Conservation (phyloP, 139 green algal genomes). For the Ulvella scutata region DNA sequence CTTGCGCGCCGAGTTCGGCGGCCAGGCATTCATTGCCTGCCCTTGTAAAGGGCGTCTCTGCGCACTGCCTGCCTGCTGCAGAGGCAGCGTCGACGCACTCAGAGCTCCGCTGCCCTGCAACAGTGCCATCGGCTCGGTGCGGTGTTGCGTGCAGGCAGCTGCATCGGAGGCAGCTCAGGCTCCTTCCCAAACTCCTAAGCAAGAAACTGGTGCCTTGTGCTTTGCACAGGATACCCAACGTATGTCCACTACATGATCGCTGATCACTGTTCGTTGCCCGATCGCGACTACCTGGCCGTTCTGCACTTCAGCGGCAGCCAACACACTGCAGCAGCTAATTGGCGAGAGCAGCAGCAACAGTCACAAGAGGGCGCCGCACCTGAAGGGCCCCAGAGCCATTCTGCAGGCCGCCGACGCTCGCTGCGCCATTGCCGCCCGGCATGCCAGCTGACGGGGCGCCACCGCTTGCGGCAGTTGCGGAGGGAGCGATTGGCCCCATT, state of each 20-base stretch:
- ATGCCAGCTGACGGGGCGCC: neutral
- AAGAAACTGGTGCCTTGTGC: no score
- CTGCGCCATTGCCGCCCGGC: neutral
- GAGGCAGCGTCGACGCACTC: neutral
- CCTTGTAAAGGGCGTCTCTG: neutral
- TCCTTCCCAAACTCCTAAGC: no score
- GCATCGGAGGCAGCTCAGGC: no score
- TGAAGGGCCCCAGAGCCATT: neutral
- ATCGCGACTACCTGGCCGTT: no score
- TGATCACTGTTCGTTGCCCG: no score
- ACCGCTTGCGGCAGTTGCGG: neutral
- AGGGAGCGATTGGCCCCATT: neutral
- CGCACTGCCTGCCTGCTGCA: neutral
- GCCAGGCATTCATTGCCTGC: neutral
- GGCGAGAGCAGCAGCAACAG: no score
- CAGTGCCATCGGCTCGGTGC: no score
- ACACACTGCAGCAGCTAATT: no score
- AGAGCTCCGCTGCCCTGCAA: neutral
- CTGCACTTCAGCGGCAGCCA: no score
- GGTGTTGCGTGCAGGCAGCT: no score
- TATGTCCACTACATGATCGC: no score
- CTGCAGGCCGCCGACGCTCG: neutral
- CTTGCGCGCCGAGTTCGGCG: neutral
- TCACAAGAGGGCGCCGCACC: neutral
- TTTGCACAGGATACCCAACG: no score